These are phyloP conservation scores for Aquilaria agallochum DNA, from an alignment of 441 rosid genomes.

Conservation along the genomic window DNA sequence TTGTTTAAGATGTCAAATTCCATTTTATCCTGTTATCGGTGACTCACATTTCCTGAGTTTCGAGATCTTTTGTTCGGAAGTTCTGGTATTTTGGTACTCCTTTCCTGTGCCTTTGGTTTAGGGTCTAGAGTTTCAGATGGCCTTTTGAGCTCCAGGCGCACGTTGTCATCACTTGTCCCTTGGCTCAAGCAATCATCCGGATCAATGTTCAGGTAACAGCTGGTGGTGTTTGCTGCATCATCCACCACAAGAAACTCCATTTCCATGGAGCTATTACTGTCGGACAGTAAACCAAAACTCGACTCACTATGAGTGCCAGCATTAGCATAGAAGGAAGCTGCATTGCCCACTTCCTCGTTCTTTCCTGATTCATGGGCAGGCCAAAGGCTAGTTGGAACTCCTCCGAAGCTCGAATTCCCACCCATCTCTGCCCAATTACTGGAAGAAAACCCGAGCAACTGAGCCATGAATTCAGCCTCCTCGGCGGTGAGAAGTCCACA, in stretches of 20 bases:
- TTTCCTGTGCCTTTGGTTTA: constrained; percentile 20
- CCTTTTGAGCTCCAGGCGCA: constrained; percentile 15
- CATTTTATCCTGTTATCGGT: neutral
- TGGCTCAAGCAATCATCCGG: constrained; percentile 24
- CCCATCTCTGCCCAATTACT: constrained; percentile 16
- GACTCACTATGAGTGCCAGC: constrained; percentile 20
- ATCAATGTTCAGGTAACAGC: constrained; percentile 33
- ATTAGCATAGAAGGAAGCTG: constrained; percentile 10
- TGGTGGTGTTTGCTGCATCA: constrained; percentile 30
- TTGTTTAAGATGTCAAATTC: neutral
- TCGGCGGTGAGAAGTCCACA: constrained; percentile 47
- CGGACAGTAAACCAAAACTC: constrained; percentile 17
- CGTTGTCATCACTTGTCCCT: constrained; percentile 29
- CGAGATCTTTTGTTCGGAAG: constrained; percentile 51
- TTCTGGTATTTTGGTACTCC: constrained; percentile 25
- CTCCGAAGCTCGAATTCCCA: constrained; percentile 9
- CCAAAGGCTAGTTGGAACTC: constrained; percentile 27
- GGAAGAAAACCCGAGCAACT: constrained; percentile 39
- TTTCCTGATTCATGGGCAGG: constrained; percentile 32
- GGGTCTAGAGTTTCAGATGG: constrained; percentile 11
- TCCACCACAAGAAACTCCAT: constrained; percentile 35
- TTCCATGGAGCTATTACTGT: constrained; percentile 21
- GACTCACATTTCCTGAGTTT: constrained; percentile 45
- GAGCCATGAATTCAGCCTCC: constrained; percentile 76
- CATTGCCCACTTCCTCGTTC: constrained; percentile 21